Conservation (phyloP, 805 yeast genomes). For the Blastobotrys parvus region DNA sequence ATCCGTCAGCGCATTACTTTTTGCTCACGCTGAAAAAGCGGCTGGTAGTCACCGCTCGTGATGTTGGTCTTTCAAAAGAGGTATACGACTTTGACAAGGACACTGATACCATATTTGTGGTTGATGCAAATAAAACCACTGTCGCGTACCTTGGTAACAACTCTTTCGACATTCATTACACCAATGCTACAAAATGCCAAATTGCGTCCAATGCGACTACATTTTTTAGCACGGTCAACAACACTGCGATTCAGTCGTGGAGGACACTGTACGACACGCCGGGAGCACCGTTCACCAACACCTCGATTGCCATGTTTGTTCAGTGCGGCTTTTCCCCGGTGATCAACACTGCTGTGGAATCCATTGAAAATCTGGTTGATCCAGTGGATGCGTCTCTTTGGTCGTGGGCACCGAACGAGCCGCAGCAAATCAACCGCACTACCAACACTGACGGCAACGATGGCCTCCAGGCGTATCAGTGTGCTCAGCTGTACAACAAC, state of each 20-base stretch:
- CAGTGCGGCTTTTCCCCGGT: conserved; percentile 63
- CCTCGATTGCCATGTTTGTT: conserved; percentile 33
- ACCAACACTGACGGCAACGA: conserved; percentile 2
- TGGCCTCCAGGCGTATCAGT: conserved; percentile 32
- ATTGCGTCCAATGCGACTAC: neutral
- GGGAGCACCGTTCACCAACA: conserved; percentile 31
- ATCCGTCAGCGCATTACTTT: conserved; percentile 6
- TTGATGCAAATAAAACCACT: conserved; percentile 9
- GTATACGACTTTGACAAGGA: conserved; percentile 2
- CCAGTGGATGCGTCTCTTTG: conserved; percentile 34
- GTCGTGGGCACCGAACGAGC: conserved; percentile 68
- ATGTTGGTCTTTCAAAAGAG: conserved; percentile 1
- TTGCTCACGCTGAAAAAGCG: conserved; percentile 3
- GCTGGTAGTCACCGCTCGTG: neutral
- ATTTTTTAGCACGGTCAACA: conserved; percentile 14
- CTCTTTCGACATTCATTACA: neutral
- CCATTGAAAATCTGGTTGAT: conserved; percentile 11
- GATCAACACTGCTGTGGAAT: conserved; percentile 33
- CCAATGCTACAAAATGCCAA: neutral
- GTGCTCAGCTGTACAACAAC: conserved; percentile 34
- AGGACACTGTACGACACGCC: conserved; percentile 34
- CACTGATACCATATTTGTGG: neutral
- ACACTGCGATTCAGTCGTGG: conserved; percentile 26
- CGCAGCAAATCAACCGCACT: conserved; percentile 26
- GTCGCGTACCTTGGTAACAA: neutral